phyloP scores from a whole-genome alignment of 2,329 filamentous ascomycete genomes.

The Ophiognomonia clavigignenti-juglandacearum region DNA sequence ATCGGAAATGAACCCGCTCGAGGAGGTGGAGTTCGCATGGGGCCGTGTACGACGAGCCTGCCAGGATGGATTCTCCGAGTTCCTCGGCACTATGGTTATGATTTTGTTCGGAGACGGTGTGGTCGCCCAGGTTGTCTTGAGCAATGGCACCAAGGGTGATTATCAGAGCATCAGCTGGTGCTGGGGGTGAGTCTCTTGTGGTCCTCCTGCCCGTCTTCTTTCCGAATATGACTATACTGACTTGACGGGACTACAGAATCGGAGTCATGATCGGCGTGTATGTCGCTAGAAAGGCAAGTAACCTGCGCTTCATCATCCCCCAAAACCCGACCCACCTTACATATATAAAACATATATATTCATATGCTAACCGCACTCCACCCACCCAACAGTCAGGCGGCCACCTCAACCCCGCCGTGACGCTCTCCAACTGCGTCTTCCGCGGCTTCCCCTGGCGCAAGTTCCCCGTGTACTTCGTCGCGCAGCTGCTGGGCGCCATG shows the following conservation, averaged over 20 bases:
- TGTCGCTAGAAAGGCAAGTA: conserved; percentile 50
- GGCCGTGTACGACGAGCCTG: conserved; percentile 43
- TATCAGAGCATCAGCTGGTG: conserved; percentile 47
- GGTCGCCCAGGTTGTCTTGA: conserved; percentile 64
- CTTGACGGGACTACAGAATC: conserved; percentile 35
- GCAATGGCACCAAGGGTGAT: conserved; percentile 39
- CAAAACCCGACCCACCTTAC: too few species aligned
- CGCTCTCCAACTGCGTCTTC: conserved; percentile 63
- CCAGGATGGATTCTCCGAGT: conserved; percentile 60
- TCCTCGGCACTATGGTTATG: conserved; percentile 63
- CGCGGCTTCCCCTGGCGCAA: conserved; percentile 65
- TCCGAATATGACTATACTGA: not conserved
- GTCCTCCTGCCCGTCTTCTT: not conserved
- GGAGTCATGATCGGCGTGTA: conserved; percentile 68
- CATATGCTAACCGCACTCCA: too few species aligned
- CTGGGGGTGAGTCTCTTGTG: conserved; percentile 36
- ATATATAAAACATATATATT: too few species aligned
- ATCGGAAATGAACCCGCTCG: not conserved
- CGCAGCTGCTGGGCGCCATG: conserved; percentile 65
- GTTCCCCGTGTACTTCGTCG: conserved; percentile 62
- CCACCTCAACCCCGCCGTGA: conserved; percentile 68
- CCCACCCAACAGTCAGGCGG: conserved; percentile 39
- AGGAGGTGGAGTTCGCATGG: conserved; percentile 34
- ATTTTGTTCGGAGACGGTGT: conserved; percentile 68
- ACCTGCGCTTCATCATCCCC: too few species aligned